These are phyloP conservation scores for Annona cherimola DNA, from an alignment of 164 flowering plant species.

Conservation along the genomic window DNA sequence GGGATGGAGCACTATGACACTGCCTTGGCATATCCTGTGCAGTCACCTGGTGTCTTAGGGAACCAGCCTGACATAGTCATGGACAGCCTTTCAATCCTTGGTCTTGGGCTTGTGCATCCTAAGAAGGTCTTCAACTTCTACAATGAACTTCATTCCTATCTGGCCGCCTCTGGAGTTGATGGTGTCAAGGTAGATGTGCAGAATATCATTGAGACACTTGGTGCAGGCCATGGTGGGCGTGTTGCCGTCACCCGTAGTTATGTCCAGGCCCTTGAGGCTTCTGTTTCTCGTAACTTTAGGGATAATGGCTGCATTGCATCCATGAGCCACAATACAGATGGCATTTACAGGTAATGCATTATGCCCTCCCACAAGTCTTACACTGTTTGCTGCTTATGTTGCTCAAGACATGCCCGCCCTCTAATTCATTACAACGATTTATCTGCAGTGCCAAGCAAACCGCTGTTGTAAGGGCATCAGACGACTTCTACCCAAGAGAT, in stretches of 20 bases:
- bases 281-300: conserved; percentile 66
- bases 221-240: conserved; percentile 90
- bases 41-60: conserved; percentile 77
- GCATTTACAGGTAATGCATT: conserved; percentile 36
- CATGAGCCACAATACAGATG: conserved; percentile 93
- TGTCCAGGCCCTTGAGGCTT: conserved; percentile 86
- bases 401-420: neutral
- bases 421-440: neutral
- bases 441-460: conserved; percentile 67
- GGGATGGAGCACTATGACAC: conserved; percentile 88
- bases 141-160: conserved; percentile 85
- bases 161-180: conserved; percentile 87
- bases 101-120: conserved; percentile 87
- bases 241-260: conserved; percentile 83
- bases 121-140: conserved; percentile 86
- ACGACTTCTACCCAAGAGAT: conserved; percentile 89
- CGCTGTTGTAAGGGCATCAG: conserved; percentile 94
- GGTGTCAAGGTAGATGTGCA: conserved; percentile 97
- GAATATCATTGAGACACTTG: conserved; percentile 87
- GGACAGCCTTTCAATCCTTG: conserved; percentile 80
- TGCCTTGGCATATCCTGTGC: conserved; percentile 74
- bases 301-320: conserved; percentile 93
- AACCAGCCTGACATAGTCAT: conserved; percentile 92
- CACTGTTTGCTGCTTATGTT: neutral
- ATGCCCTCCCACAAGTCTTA: neutral